phyloP scores from a whole-genome alignment of 176 grass and related monocot genomes.

The Aegilops umbellulata region DNA sequence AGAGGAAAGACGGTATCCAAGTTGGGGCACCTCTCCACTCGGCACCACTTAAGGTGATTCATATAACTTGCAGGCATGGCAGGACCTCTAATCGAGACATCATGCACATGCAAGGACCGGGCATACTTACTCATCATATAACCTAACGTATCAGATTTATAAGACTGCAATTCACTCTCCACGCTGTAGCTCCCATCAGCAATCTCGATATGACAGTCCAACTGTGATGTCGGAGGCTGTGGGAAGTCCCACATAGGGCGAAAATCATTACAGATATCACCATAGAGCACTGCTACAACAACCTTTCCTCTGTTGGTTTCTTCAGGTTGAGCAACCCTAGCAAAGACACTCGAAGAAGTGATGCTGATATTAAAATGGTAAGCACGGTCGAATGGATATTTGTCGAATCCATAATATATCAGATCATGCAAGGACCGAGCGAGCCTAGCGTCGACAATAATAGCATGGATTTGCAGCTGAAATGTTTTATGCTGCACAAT shows the following conservation, averaged over 20 bases:
- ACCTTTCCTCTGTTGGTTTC: background rate
- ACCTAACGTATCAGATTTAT: accelerated
- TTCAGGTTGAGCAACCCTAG: background rate
- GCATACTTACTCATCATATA: accelerated
- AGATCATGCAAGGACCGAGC: background rate
- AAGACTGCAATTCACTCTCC: background rate
- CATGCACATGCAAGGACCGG: background rate
- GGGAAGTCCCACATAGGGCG: background rate
- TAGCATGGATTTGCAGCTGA: background rate
- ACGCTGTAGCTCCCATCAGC: background rate
- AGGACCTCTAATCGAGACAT: background rate
- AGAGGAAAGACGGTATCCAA: background rate
- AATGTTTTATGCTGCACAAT: background rate
- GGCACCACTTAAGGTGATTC: accelerated
- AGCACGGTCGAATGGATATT: no score
- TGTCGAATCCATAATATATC: no score
- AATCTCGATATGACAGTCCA: background rate
- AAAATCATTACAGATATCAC: background rate
- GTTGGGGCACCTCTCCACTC: constrained; percentile 3
- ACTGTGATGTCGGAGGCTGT: background rate
- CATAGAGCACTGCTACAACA: background rate
- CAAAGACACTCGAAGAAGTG: background rate
- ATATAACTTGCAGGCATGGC: accelerated
- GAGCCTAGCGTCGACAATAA: background rate
- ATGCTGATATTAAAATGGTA: background rate